Percentiles rank a stretch among this genome's conserved stretches.
phyloP scores from a whole-genome alignment of 108 stramenopile species.

The Cyclotella atomus region DNA sequence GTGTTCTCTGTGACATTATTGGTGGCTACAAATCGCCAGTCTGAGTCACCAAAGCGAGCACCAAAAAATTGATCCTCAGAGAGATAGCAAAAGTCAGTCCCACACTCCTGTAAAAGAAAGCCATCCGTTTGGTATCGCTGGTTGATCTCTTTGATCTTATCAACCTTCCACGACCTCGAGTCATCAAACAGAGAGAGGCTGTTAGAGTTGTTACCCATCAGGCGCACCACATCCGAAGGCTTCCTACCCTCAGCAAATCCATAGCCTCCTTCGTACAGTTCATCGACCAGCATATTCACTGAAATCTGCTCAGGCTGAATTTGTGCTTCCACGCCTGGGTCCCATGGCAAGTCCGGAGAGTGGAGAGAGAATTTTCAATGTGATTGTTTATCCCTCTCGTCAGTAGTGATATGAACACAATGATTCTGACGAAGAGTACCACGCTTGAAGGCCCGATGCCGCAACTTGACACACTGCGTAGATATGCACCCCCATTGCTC shows the following conservation, averaged over 20 bases:
- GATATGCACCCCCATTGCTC: not conserved
- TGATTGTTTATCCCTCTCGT: not conserved
- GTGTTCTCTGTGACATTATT: conserved; percentile 1
- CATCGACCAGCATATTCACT: not conserved
- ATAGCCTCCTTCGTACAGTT: not conserved
- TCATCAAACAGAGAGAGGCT: conserved; percentile 1
- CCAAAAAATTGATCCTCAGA: not conserved
- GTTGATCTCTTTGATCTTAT: not conserved
- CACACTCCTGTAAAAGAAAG: not conserved
- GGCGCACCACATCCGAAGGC: not conserved
- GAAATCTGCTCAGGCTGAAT: not conserved
- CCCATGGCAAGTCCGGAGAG: not conserved
- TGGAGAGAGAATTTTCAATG: not conserved
- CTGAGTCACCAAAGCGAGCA: not conserved
- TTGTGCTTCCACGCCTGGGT: not conserved
- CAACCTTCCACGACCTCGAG: not conserved
- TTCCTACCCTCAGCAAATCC: not conserved
- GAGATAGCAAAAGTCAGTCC: not conserved
- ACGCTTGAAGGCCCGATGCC: not conserved
- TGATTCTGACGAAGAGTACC: not conserved
- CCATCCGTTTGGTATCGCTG: not conserved
- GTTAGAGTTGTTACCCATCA: not conserved
- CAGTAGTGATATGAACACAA: not conserved
- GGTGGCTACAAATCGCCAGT: not conserved
- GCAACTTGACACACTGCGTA: not conserved